phyloP scores from a whole-genome alignment of 805 yeast species.

The Candida lessepsii region DNA sequence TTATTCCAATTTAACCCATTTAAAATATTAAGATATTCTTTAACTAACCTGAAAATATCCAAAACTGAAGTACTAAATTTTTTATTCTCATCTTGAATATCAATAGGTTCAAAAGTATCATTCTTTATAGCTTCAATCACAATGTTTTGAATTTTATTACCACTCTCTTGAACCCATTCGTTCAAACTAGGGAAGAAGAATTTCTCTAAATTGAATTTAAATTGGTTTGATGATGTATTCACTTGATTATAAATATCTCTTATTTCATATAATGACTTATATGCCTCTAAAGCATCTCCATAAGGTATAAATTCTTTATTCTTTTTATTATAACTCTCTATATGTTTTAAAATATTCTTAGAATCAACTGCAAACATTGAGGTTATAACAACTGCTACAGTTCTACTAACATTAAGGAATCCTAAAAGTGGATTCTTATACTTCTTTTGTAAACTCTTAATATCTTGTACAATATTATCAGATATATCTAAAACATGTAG shows the following conservation, averaged over 20 bases:
- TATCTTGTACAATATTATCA: conserved; percentile 49
- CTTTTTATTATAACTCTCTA: conserved; percentile 39
- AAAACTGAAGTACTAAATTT: conserved; percentile 59
- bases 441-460: conserved; percentile 53
- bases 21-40: conserved; percentile 57
- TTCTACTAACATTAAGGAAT: conserved; percentile 49
- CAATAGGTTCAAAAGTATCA: conserved; percentile 58
- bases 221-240: conserved; percentile 33
- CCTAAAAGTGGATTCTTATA: conserved; percentile 65
- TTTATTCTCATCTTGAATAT: conserved; percentile 37
- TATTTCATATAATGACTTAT: conserved; percentile 51
- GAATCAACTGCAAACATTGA: conserved; percentile 55
- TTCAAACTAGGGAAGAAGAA: conserved; percentile 45
- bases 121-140: conserved; percentile 54
- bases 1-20: conserved; percentile 65
- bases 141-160: conserved; percentile 44
- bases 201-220: conserved; percentile 55
- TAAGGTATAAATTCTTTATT: conserved; percentile 40
- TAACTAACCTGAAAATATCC: conserved; percentile 65
- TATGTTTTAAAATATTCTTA: conserved; percentile 48
- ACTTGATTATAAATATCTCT: conserved; percentile 53
- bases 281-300: conserved; percentile 58
- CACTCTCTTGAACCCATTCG: conserved; percentile 44
- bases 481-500: conserved; percentile 58
- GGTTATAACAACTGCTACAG: conserved; percentile 48